Base-by-base conservation (phyloP, 345 rosid genomes). In the Raphanus raphanistrum region DNA sequence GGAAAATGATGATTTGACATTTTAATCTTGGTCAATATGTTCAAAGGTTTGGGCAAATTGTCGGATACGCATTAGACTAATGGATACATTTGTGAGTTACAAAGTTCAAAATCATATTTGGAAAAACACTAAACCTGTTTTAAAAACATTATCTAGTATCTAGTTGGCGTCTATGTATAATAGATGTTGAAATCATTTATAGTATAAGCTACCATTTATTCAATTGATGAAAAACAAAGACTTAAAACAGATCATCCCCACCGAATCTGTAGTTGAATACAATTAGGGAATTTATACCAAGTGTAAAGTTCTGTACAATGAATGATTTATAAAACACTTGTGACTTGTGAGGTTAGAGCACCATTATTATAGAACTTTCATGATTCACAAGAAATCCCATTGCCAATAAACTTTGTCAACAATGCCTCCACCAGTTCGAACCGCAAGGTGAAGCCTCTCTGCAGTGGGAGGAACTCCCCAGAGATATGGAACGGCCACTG, bases 401-500 rank as follows among this genome's bases (percentile, higher is more conserved):
- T 92, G 96, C 98, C 99, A 85, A 29, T 80, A 90, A 54, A 92
- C 88, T 79, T 92, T 95, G 64, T 95, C 98, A 2, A 92, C 96
- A 2, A 92, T 95, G 66, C 99, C 98, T 72, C 98, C 99, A 8
- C 98, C 98, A 0, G 89, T 88, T 71, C 82, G 84, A 71, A 92
- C 99, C 0, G 98, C 99, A 31, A 90, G 92, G 72, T 94, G 92
- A 74, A 95, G 99, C 45, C 91, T 90, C 72, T 92, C 98, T 0
- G 98, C 89, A 66, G 94, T 97, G 5, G 98, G 97, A 66, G 98
- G 98, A 63, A 92, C 97, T 0, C 98, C 98, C 97, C 98, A 94
- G 0, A 94, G 95, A 76, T 89, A 89, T 11, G 97, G 97, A 72
- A 94, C 98, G 0, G 98, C 97, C 11, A 94, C 98, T 0, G 87